Evolutionary conservation across 2,329 filamentous ascomycete genomes (phyloP), one percentile per base, ranked within the genome.

Genomic region (Fusarium secorum): DNA sequence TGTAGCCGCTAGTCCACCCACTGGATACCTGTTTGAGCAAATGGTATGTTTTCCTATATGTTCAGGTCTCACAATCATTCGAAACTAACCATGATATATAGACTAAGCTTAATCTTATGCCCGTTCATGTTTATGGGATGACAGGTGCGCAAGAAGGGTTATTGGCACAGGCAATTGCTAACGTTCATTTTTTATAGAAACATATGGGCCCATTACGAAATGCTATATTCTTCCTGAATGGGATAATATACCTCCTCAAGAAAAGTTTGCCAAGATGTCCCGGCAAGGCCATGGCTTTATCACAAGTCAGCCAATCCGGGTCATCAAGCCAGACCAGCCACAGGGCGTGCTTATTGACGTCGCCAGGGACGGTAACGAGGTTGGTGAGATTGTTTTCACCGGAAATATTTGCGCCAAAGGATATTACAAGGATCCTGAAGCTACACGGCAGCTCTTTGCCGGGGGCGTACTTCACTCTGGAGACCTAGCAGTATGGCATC

Each of bases 171-270:
- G 7, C n/a, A 18, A 39, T 14, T 10, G 6, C 42, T 56, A n/a
- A 66, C 55, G 61, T 58, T 10, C 52, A 11, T 18, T 38, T 38
- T 36, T 11, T 32, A 7, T 30, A 82, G 88, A 98, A 83, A 98
- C 95, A 0, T 98, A 98, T 76, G 96, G 96, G 0, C 96, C 96
- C 14, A 95, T 98, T 66, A 98, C 95, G 3, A 97, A 97, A 79
- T 94, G 95, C 14, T 99, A 99, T 76, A 86, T 91, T 60, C 87
- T 98, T 82, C 93, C 94, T 0, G 85, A 88, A 33, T 99, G 96
- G 96, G 90, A 96, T n/a, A 77, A 80, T 0, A 84, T 98, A 2
- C 88, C 92, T 0, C 72, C 83, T 8, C 89, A 92, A 32, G 93
- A 98, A 68, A 94, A 92, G 79, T 99, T 95, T 77, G 88, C 88